These are phyloP conservation scores for Penicillium psychrofluorescens DNA, from an alignment of 495 filamentous ascomycete species.

Conservation along the genomic window DNA sequence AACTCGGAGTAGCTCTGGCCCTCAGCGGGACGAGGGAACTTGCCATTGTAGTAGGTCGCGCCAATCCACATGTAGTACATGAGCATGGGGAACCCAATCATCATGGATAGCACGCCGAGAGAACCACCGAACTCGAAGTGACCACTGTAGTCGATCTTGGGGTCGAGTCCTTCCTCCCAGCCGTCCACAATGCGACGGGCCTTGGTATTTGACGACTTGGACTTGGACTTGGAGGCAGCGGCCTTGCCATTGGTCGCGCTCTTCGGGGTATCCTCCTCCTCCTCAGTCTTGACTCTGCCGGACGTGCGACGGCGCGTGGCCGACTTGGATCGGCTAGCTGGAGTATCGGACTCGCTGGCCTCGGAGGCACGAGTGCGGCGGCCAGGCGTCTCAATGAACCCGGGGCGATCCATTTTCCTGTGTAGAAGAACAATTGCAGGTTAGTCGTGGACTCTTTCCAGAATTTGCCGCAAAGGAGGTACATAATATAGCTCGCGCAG, in stretches of 20 bases:
- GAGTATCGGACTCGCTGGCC: slow-evolving; percentile 25
- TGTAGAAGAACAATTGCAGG: neutral
- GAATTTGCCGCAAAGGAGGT: too few relatives aligned
- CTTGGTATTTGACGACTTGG: slow-evolving; percentile 6
- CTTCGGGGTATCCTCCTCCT: slow-evolving; percentile 20
- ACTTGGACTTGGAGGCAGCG: slow-evolving; percentile 11
- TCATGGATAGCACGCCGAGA: slow-evolving; percentile 67
- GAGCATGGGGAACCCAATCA: slow-evolving; percentile 83
- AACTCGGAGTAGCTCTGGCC: slow-evolving; percentile 65
- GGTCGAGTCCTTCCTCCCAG: slow-evolving; percentile 61
- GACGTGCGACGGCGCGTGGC: slow-evolving; percentile 27
- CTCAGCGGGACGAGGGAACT: slow-evolving; percentile 59
- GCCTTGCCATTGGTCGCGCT: slow-evolving; percentile 33
- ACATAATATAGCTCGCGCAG: slow-evolving; percentile 7
- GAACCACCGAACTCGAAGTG: slow-evolving; percentile 88
- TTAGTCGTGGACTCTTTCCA: neutral
- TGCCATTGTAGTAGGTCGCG: slow-evolving; percentile 80
- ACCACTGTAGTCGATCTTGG: slow-evolving; percentile 71
- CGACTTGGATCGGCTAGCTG: slow-evolving; percentile 21
- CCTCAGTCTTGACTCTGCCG: slow-evolving; percentile 23
- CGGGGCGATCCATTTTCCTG: slow-evolving; percentile 51
- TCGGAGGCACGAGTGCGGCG: slow-evolving; percentile 28
- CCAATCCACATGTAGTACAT: slow-evolving; percentile 99
- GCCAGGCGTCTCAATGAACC: slow-evolving; percentile 52
- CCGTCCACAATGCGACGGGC: slow-evolving; percentile 51